Evolutionary conservation across 257 asterid genomes (phyloP), one percentile per base, ranked within the genome.

Genomic region (Forsythia suspensa): DNA sequence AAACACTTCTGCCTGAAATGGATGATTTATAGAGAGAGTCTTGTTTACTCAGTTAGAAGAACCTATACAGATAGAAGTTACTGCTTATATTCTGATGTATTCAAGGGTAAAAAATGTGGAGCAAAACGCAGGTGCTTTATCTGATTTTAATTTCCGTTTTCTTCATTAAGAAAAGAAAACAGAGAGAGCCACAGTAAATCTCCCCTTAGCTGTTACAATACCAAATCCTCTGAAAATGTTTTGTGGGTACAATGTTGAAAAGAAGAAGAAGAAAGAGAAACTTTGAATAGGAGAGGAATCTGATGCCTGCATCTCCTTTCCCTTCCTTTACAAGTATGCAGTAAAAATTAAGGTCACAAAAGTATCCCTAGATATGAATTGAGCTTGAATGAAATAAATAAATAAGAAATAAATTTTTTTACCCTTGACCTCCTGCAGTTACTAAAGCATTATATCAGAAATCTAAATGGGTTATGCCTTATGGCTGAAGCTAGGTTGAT

Each of bases 381-480:
- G 34, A 29, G 34, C 34, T 29, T 29, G 34, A 29, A 1, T 29
- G 34, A 29, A 29, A 29, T 29, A 29, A 1, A 29, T 29, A 29
- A 29, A 29, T 29, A 29, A 29, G 34, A 29, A 29, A 29, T 29
- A 29, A 29, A 29, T 1, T 1, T 29, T 29, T 29, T 24, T 5
- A 6, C 66, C 66, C 9, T 57, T n/a, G 9, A 18, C n/a, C 52
- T 44, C 66, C 12, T 2, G 6, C n/a, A 57, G 12, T n/a, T 57
- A n/a, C 34, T 57, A n/a, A 44, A 9, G n/a, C 69, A 24, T 24
- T 9, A 8, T 21, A 2, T 24, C 34, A 57, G 34, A 75, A 38
- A 59, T 76, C 15, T 68, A 68, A 46, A 72, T 78, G 46, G 44
- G 55, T 42, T 16, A 16, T 71, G 48, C 44, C 70, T 52, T 55